Conservation (phyloP, 805 yeast species). For the Yarrowia osloensis region DNA sequence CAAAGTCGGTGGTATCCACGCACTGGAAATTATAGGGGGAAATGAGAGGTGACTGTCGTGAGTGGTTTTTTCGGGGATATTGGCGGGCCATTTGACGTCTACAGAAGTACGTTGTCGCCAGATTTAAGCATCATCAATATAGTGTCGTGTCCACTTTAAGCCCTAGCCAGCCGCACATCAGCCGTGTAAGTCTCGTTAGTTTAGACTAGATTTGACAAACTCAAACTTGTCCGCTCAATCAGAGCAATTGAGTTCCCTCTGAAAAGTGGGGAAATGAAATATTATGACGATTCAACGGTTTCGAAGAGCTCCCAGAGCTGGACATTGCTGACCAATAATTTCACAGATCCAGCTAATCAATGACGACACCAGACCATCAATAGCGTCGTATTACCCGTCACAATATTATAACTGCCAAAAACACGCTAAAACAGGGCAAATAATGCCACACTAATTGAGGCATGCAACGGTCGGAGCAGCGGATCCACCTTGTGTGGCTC, state of each 20-base stretch:
- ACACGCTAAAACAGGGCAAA: neutral
- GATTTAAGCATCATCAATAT: neutral
- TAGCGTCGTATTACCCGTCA: neutral
- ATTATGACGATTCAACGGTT: conserved; percentile 2
- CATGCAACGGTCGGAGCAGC: conserved; percentile 2
- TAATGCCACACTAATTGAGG: neutral
- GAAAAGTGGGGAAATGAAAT: conserved; percentile 5
- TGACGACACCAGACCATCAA: neutral
- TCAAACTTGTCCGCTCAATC: neutral
- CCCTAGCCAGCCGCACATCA: conserved; percentile 15
- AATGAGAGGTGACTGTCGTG: neutral
- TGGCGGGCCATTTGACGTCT: no score
- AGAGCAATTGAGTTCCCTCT: neutral
- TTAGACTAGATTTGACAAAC: neutral
- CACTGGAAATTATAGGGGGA: neutral
- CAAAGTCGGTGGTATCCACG: neutral
- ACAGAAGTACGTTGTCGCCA: no score
- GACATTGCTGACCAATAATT: neutral
- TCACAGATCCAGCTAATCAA: neutral
- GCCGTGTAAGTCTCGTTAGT: conserved; percentile 22
- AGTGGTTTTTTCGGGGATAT: no score
- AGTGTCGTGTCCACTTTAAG: neutral
- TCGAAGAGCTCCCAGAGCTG: neutral
- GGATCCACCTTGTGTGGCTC: conserved; percentile 3
- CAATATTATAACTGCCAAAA: neutral